Evolutionary conservation across 2,329 filamentous ascomycete species (phyloP), one percentile per base, ranked within the genome.

Genomic region (Penicillium sp.): DNA sequence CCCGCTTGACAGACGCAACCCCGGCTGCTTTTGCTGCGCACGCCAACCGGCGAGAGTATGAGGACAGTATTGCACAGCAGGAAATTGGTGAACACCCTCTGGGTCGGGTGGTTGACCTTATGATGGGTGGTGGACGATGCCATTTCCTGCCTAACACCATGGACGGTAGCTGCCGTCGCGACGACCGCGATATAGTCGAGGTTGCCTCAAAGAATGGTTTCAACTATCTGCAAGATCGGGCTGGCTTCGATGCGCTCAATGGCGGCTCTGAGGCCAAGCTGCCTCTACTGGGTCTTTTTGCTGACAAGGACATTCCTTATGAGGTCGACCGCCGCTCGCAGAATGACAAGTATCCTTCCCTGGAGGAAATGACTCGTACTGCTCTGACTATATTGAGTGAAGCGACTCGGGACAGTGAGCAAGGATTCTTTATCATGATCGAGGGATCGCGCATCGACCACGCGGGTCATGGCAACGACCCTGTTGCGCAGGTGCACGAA

Each of bases 351-450:
- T 97, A 95, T 66, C 93, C 93, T 3, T 92, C 89, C 13, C 76
- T 98, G 35, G 87, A 88, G 66, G 91, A 96, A 71, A 97, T 96
- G 90, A 83, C 92, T 7, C 79, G 80, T 59, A 89, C 88, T 13
- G 92, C 93, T 1, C 76, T 98, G 54, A 82, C 79, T 12, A 84
- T 88, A 1, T 80, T 98, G 23, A 86, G 87, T 54, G 83, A 84
- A 51, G 93, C 91, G 0, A 96, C 93, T 0, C 78, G 81, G 64
- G 78, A 91, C 64, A 89, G 82, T 54, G 89, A 97, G 37, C 84
- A 95, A 70, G 93, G 93, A 4, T 98, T 97, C 77, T 98, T 98
- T 73, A 77, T 98, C 61, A 95, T 98, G 92, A 95, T 98, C 53
- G 93, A 98, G 71, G 93, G 91, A 4, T 95, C 89, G 62, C 81